phyloP scores from a whole-genome alignment of 164 flowering plant species.

The Berberis vulgaris region DNA sequence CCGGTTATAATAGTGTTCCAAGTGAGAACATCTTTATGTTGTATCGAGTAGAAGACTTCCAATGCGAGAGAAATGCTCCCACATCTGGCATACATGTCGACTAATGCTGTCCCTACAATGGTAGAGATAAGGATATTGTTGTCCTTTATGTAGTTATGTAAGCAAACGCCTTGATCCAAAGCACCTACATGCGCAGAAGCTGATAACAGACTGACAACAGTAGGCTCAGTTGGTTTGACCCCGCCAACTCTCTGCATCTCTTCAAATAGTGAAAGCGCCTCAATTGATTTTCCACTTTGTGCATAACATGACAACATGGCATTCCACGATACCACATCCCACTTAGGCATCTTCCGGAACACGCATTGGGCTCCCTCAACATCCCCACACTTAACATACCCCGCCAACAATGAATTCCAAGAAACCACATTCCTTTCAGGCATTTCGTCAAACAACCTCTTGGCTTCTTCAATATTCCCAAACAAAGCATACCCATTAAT shows the following conservation, averaged over 20 bases:
- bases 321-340: constrained; percentile 29
- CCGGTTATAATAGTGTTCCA: constrained; percentile 8
- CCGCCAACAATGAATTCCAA: constrained; percentile 33
- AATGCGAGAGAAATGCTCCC: constrained; percentile 3
- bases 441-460: constrained; percentile 26
- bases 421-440: constrained; percentile 24
- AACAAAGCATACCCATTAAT: constrained; percentile 24
- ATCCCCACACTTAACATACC: constrained; percentile 18
- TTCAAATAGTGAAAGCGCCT: constrained; percentile 1
- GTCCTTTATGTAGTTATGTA: constrained; percentile 16
- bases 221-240: constrained; percentile 5
- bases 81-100: constrained; percentile 14
- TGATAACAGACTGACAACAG: constrained; percentile 4
- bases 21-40: constrained; percentile 4
- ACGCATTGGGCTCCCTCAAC: neutral
- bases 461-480: constrained; percentile 19
- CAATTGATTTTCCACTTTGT: constrained; percentile 3
- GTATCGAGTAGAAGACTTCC: constrained; percentile 1
- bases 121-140: constrained; percentile 14
- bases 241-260: neutral
- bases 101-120: constrained; percentile 23
- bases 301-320: constrained; percentile 21
- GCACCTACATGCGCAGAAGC: constrained; percentile 5
- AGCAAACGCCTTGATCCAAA: neutral
- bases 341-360: neutral